These are phyloP conservation scores for Pinus taeda DNA, from an alignment of 75 land plant genomes.

Conservation along the genomic window DNA sequence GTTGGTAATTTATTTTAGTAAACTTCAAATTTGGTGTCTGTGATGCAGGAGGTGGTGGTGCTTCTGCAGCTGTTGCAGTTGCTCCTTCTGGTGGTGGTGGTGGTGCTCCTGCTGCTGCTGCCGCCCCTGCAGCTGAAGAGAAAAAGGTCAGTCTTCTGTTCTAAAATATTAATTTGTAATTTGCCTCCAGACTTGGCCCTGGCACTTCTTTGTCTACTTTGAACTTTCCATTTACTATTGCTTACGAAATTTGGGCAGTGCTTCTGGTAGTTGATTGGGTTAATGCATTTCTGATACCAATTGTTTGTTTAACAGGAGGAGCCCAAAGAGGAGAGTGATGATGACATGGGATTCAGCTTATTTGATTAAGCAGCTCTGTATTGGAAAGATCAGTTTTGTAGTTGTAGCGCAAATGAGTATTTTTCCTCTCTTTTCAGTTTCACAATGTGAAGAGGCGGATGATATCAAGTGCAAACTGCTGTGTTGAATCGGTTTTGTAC, in stretches of 20 bases:
- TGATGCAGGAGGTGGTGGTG: conserved; percentile 16
- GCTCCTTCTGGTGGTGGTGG: conserved; percentile 16
- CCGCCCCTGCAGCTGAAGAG: conserved; percentile 19
- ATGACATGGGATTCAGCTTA: conserved; percentile 59
- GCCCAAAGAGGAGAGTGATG: conserved; percentile 59
- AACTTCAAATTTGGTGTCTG: background rate
- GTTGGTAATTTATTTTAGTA: background rate
- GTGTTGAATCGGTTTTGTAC: no score
- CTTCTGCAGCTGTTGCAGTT: conserved; percentile 12
- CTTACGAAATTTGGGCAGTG: no score
- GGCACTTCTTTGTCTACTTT: no score
- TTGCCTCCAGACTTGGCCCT: no score
- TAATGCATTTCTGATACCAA: no score
- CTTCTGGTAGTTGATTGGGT: no score
- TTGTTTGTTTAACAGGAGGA: conserved; percentile 32
- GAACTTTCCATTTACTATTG: no score
- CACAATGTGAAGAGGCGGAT: no score
- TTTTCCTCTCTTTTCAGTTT: background rate
- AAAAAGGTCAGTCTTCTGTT: conserved; percentile 7
- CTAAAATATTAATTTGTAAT: no score
- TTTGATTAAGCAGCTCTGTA: conserved; percentile 23
- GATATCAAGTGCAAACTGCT: no score
- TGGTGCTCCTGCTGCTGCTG: conserved; percentile 18
- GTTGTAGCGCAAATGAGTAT: background rate
- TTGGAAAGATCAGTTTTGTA: background rate